Conservation (phyloP, 1,284 basidiomycete species). For the Apiotrichum akiyoshidainum region DNA sequence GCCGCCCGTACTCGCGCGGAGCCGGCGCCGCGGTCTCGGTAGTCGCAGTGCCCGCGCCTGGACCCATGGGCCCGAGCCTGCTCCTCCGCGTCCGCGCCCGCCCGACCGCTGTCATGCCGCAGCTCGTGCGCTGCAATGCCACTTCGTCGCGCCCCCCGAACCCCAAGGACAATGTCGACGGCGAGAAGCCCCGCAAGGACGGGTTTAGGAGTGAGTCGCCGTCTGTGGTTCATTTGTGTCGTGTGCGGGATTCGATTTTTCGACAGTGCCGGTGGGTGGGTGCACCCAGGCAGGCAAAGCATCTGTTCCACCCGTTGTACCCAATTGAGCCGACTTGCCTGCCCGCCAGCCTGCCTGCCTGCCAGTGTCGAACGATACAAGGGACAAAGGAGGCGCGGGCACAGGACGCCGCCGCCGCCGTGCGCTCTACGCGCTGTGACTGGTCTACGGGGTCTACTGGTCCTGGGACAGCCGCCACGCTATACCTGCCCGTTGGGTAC, state of each 20-base stretch:
- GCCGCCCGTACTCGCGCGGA: not conserved
- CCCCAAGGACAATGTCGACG: not conserved
- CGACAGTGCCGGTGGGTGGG: no score
- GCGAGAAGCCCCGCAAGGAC: not conserved
- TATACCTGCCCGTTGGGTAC: no score
- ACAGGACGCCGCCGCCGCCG: no score
- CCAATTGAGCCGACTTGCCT: no score
- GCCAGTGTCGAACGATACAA: no score
- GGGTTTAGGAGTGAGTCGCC: conserved; percentile 5
- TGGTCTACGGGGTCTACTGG: no score
- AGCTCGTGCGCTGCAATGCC: conserved; percentile 3
- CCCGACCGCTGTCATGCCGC: not conserved
- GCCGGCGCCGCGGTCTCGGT: not conserved
- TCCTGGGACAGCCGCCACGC: no score
- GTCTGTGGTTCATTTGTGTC: not conserved
- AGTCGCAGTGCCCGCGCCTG: not conserved
- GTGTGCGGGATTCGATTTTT: not conserved
- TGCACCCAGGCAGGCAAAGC: no score
- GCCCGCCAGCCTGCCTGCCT: no score
- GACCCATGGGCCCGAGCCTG: not conserved
- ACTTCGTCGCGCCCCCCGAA: conserved; percentile 1
- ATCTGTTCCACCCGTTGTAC: no score
- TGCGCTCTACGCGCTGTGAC: no score
- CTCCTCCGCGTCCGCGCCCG: not conserved
- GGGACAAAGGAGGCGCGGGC: no score